Evolutionary conservation across 2,329 filamentous ascomycete species (phyloP), one percentile per base, ranked within the genome.

Genomic region (Malbranchea zuffiana): DNA sequence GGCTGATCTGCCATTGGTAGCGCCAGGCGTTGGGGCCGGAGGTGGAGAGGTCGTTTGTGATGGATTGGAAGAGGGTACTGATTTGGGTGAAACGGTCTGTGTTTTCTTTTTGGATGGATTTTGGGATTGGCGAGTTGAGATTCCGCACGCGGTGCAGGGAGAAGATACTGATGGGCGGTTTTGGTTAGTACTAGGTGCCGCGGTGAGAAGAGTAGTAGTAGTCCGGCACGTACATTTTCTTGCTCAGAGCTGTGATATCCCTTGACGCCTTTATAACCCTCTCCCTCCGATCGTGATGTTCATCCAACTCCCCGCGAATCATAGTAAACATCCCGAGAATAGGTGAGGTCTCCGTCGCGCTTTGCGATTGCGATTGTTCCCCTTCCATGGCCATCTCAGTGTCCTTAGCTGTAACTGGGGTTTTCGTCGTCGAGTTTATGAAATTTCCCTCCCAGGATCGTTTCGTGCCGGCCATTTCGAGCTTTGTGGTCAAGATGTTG

Each of bases 271-370:
- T 98, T 54, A 92, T 82, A 48, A 94, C 77, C 36, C 81, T 75
- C 64, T 95, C 87, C 39, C 86, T 74, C 11, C 90, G 79, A 61
- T 96, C 90, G 59, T 98, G 84, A 56, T 96, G 88, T 61, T 90
- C 77, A 54, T 98, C 90, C 18, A 98, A 69, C 61, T 95, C 87
- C 51, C 80, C 71, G 35, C 87, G 80, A 57, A 96, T 94, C 5
- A 59, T 65, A 58, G 84, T 80, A 57, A 98, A 98, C 72, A 96
- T 86, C 47, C 78, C 56, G 43, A 71, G 56, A 43, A 69, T 68
- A 2, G 65, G 62, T 39, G 67, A 68, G 3, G 44, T 35, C n/a
- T n/a, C n/a, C n/a, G n/a, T n/a, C n/a, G n/a, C n/a, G n/a, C n/a
- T n/a, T n/a, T n/a, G n/a, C n/a, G n/a, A n/a, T n/a, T n/a, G n/a